Percentiles rank a stretch among this genome's conserved stretches.
Conservation (phyloP, 805 yeast genomes). For the Nakazawaea siamensis region DNA sequence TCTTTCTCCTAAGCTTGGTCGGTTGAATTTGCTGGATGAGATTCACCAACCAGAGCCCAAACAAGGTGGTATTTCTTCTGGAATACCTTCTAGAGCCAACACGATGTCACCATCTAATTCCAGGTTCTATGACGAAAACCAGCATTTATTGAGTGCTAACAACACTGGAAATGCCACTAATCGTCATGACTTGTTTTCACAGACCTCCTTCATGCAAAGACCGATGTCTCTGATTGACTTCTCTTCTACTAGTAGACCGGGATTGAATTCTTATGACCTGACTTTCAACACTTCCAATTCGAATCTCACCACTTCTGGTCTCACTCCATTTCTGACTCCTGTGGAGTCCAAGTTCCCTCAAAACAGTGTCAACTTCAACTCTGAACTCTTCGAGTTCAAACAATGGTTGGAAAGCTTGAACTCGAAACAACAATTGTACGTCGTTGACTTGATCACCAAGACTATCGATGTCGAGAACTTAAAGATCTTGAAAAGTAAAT, state of each 20-base stretch:
- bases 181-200: not conserved
- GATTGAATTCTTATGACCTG: not conserved
- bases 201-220: conserved; percentile 4
- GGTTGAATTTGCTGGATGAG: conserved; percentile 1
- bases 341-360: conserved; percentile 2
- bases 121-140: conserved; percentile 9
- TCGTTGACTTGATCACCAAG: conserved; percentile 10
- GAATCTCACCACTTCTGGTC: not conserved
- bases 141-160: not conserved
- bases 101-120: conserved; percentile 9
- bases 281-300: not conserved
- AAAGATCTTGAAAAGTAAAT: conserved; percentile 8
- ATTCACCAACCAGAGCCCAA: not conserved
- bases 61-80: not conserved
- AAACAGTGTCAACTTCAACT: conserved; percentile 5
- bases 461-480: conserved; percentile 8
- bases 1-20: conserved; percentile 1
- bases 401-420: conserved; percentile 10
- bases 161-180: not conserved
- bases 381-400: conserved; percentile 9
- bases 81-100: conserved; percentile 5
- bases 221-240: conserved; percentile 10
- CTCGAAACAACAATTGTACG: conserved; percentile 10
- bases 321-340: not conserved
- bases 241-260: not conserved